Conservation (phyloP, 2,329 filamentous ascomycete species). For the Fusarium chuoi region DNA sequence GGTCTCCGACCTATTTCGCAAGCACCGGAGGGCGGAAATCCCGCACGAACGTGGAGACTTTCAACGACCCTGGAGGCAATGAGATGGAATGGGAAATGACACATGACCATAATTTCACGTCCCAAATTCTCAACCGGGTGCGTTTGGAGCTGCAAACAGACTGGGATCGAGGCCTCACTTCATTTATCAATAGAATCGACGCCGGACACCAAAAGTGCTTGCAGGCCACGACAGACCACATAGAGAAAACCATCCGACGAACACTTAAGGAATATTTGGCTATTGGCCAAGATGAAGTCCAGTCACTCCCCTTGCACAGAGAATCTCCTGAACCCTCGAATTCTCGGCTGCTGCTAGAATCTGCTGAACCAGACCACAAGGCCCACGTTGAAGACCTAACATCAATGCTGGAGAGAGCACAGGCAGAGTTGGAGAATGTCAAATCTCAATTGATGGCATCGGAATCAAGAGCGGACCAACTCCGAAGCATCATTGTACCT, state of each 20-base stretch:
- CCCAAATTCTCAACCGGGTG: neutral
- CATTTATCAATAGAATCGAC: neutral
- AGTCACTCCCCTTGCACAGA: neutral
- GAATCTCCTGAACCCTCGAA: neutral
- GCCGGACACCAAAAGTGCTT: neutral
- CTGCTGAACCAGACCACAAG: neutral
- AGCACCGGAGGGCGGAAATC: neutral
- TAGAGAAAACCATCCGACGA: neutral
- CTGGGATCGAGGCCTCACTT: neutral
- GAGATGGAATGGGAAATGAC: neutral
- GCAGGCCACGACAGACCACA: neutral
- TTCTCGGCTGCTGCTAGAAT: neutral
- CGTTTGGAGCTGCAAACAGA: neutral
- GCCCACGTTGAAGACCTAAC: neutral
- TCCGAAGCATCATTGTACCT: neutral
- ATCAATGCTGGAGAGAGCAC: neutral
- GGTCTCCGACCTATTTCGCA: neutral
- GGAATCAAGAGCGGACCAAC: neutral
- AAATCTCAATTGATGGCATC: neutral
- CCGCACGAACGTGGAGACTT: neutral
- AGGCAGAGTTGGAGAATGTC: neutral
- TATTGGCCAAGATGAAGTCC: rapidly evolving
- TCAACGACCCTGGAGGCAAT: neutral
- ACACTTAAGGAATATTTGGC: neutral
- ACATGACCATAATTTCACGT: neutral